Evolutionary conservation across 805 yeast species (phyloP), one percentile per base, ranked within the genome.

Genomic region (Brettanomyces anomalus): DNA sequence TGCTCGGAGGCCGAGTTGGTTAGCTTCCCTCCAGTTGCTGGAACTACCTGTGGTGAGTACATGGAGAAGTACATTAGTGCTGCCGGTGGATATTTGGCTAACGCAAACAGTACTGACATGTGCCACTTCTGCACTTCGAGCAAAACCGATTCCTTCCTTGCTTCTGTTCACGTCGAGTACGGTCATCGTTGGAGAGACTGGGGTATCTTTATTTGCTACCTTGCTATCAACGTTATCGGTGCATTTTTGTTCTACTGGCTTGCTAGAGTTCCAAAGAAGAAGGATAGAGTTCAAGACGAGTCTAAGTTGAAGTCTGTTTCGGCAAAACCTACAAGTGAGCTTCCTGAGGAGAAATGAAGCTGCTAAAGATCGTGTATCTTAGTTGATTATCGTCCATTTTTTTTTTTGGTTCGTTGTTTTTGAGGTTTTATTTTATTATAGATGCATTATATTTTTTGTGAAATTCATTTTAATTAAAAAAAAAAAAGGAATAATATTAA

Each of bases 211-310:
- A 57, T 72, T 45, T 70, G 69, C 39, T 79, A 65, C 52, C 69
- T 74, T 48, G 65, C 59, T 19, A 64, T 76, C 51, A 72, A 76
- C 50, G 46, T 62, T 5, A 14, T 43, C 3, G 45, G 65, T 39
- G 50, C 63, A n/a, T 43, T 59, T 39, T 50, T 51, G 51, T 42
- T 64, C 44, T 73, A 72, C 55, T 73, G 84, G 81, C 56, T 76
- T 21, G 76, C 79, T 11, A 76, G 93, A 70, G 90, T 83, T 47
- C 93, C 93, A 43, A 81, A 81, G 72, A 74, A 71, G 49, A 44
- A 58, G 30, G 57, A 56, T 41, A 60, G 65, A 46, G 64, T 62
- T 35, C 40, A 60, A 38, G 55, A 53, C 41, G 47, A 52, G 33
- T 44, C 55, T 11, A 28, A 50, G 4, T 46, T 53, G 32, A 50